Evolutionary conservation across 148 eudicot genomes (phyloP), one percentile per base, ranked within the genome.

Genomic region (Beta vulgaris): DNA sequence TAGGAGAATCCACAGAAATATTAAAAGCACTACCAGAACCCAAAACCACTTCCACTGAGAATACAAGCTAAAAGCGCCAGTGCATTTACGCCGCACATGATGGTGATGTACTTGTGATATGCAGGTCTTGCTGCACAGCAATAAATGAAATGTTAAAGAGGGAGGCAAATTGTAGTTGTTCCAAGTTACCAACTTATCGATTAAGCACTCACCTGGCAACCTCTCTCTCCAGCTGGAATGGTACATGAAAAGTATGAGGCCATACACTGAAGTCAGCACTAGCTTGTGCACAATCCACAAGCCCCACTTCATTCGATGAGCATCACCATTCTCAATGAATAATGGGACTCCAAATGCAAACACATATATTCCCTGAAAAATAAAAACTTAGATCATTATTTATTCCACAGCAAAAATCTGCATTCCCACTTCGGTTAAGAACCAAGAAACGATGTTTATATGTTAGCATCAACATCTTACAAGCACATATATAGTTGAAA

Each of bases 271-370:
- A 43, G 86, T 87, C 28, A 85, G 85, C 72, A 82, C 82, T 40
- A 89, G 86, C 83, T 85, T 87, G 84, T 89, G 93, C 73, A 87
- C 75, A 71, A 73, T 88, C 93, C 90, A 89, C 68, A 89, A 68
- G 68, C 90, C 90, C 87, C 90, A 89, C 77, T 89, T 89, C 78
- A 78, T 62, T 60, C 73, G 84, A 72, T 87, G 79, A 7, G 79
- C 77, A 6, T 81, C 77, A 29, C 64, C 57, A 71, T 80, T 74
- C 71, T 85, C 88, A 25, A 85, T 79, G 71, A 89, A 89, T 57
- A 89, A 49, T 36, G 93, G 90, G 81, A 89, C 79, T 71, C 86
- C 87, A 64, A 87, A 79, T 69, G 80, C 90, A 77, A 89, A 89
- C 3, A 89, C 76, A 58, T 87, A 89, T 43, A 87, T 85, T 63